Base-by-base conservation (phyloP, 805 yeast genomes). In the Saccharomyces cerevisiae region DNA sequence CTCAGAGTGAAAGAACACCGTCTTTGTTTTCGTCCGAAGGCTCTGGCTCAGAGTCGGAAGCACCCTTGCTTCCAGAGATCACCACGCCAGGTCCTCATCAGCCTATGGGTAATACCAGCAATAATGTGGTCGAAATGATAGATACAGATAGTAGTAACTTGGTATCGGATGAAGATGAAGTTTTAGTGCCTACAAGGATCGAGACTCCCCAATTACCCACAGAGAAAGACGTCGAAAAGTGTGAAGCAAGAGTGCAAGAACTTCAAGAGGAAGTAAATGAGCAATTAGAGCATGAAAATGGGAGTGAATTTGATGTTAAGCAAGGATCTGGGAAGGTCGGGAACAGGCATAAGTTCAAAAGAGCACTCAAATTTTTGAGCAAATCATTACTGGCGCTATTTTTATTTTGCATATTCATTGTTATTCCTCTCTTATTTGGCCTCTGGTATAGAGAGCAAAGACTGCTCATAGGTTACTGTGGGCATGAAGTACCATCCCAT, bases 401-500 rank as follows among this genome's bases (percentile, higher is more conserved):
- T 1, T 14, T 68, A 1, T 50, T 73, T 10, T 73, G 79, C 67
- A 24, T 73, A n/a, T 17, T 71, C 1, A 46, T 81, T 10, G 65
- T 77, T 2, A 41, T 70, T 0, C 58, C 72, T 9, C 72, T 76
- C 0, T 60, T 79, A 5, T 74, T 76, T 59, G 76, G 74, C 0
- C 70, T 78, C 52, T 81, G 88, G 85, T 85, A 84, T 69, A 73
- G 87, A 49, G 84, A 84, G 56, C 85, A 86, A 64, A 76, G 79
- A 46, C 61, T 79, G 13, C 70, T 79, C 32, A 76, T 81, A 46
- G 96, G 96, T 0, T 89, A 81, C 67, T 89, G 96, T 73, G 90
- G 90, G 0, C 70, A 76, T 32, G 87, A 84, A 61, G 71, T 81
- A 13, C 55, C 55, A 14, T 17, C 52, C 2, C 52, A 51, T 27